A percentile compares a stretch with the other conserved stretches of the same genome.
These are phyloP conservation scores for Diaporthe citri DNA, from an alignment of 2,329 filamentous ascomycete genomes.

Conservation along the genomic window DNA sequence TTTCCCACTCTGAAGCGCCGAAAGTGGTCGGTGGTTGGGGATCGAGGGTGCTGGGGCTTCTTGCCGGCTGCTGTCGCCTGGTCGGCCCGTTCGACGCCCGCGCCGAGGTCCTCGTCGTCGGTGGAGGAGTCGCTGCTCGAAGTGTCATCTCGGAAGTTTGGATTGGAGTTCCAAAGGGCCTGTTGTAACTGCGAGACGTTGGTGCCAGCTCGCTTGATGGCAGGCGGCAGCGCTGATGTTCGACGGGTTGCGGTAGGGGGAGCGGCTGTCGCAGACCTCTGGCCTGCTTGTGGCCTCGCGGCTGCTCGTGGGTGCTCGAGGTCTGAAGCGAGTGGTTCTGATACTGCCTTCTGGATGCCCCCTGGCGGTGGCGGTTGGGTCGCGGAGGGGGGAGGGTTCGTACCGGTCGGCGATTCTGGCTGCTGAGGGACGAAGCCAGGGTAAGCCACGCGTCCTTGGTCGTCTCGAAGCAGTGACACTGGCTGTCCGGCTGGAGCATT, in stretches of 20 bases:
- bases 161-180: slow-evolving; percentile 43
- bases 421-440: slow-evolving; percentile 50
- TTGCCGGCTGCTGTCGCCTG: slow-evolving; percentile 12
- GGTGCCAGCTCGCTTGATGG: slow-evolving; percentile 45
- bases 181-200: slow-evolving; percentile 47
- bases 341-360: slow-evolving; percentile 36
- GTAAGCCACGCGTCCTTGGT: slow-evolving; percentile 48
- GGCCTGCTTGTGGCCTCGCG: slow-evolving; percentile 40
- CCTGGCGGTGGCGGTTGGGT: not conserved
- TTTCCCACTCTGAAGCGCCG: slow-evolving; percentile 72
- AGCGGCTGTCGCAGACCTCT: slow-evolving; percentile 44
- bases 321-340: slow-evolving; percentile 34
- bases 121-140: slow-evolving; percentile 45
- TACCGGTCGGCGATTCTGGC: slow-evolving; percentile 41
- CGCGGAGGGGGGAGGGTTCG: not conserved
- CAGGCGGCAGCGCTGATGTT: slow-evolving; percentile 39
- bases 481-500: slow-evolving; percentile 44
- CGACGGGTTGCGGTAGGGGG: slow-evolving; percentile 37
- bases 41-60: slow-evolving; percentile 6
- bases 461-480: slow-evolving; percentile 49
- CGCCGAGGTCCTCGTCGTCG: slow-evolving; percentile 43
- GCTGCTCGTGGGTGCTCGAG: not conserved
- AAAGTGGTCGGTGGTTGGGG: slow-evolving; percentile 50
- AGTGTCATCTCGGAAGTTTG: slow-evolving; percentile 40
- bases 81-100: slow-evolving; percentile 24